Percentiles rank a stretch among this genome's conserved stretches.
Evolutionary conservation across 768 basidiomycete species (phyloP).

Genomic region (Trametes gibbosa): DNA sequence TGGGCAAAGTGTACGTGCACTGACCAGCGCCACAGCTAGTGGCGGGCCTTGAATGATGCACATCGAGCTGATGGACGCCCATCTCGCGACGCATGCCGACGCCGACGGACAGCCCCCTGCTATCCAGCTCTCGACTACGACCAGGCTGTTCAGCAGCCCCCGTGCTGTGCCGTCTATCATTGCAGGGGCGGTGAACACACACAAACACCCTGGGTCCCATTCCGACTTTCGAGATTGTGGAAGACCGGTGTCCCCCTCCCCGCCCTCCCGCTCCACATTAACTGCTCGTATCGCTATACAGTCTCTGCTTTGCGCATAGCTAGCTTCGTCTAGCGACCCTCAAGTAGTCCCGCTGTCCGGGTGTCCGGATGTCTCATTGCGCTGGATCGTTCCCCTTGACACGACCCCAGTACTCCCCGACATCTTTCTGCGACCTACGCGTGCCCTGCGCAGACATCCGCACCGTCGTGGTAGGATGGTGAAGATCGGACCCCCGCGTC

Average conservation of each 20-base stretch:
- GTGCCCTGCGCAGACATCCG: background rate
- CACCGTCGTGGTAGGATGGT: background rate
- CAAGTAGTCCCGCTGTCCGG: background rate
- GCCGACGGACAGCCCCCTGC: background rate
- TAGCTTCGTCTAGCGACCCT: background rate
- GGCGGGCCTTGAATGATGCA: no score
- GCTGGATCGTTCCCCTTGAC: background rate
- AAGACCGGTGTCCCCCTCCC: background rate
- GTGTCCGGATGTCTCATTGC: background rate
- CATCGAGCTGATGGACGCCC: background rate
- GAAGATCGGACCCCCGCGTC: conserved; percentile 12
- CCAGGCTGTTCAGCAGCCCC: background rate
- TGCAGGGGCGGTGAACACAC: background rate
- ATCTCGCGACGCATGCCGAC: no score
- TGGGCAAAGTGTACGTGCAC: no score
- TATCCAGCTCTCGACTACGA: background rate
- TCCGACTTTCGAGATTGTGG: no score
- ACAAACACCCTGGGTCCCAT: no score
- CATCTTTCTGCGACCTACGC: background rate
- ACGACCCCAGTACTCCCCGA: background rate
- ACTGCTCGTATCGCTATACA: background rate
- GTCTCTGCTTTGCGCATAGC: background rate
- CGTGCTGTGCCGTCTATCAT: background rate
- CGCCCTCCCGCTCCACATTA: background rate
- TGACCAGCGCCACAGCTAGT: no score